Base-by-base conservation (phyloP, 2,329 filamentous ascomycete species). In the Venturia pyrina region DNA sequence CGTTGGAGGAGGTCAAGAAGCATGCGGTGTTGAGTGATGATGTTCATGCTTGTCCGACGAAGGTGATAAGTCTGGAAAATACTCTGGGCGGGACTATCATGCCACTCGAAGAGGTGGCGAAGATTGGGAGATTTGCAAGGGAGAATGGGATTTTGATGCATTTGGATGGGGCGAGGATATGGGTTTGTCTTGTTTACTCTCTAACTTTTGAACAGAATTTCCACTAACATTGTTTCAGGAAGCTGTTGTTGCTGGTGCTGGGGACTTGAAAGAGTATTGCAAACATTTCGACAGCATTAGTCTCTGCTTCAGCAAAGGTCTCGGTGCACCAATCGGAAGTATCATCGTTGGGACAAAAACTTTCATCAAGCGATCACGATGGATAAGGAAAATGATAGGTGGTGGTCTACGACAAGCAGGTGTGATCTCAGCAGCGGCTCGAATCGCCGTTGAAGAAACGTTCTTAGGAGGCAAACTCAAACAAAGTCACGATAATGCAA, bases 61-160 rank as follows among this genome's bases (percentile, higher is more conserved):
- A 85, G 57, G 84, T 96, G 63, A 90, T 97, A 70, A 87, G 85
- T 68, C 80, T 96, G 61, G 92, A 97, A 73, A 96, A 96, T 74
- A 96, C 93, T 0, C 82, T 96, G 62, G 85, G 86, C 65, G 92
- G 92, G 32, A 86, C 87, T 71, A 81, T 96, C 57, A 88, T 90
- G 82, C 93, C 92, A 0, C 81, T 96, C 0, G 76, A 78, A 1
- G 91, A 96, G 74, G 83, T 87, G 11, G 81, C 80, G 67, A 81
- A 83, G 56, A 96, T 96, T 71, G 81, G 85, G 0, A 79, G 80
- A 0, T 96, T 89, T 81, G 90, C 73, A 67, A 81, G 72, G 70
- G 73, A 82, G 71, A 80, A 90, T 68, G 80, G 78, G 28, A 86
- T 95, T 67, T 83, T 84, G 67, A 80, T 93, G 72, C 91, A 96